Percentiles rank a stretch among this genome's conserved stretches.
Conservation (phyloP, 495 filamentous ascomycete genomes). For the Bacidia gigantensis region DNA sequence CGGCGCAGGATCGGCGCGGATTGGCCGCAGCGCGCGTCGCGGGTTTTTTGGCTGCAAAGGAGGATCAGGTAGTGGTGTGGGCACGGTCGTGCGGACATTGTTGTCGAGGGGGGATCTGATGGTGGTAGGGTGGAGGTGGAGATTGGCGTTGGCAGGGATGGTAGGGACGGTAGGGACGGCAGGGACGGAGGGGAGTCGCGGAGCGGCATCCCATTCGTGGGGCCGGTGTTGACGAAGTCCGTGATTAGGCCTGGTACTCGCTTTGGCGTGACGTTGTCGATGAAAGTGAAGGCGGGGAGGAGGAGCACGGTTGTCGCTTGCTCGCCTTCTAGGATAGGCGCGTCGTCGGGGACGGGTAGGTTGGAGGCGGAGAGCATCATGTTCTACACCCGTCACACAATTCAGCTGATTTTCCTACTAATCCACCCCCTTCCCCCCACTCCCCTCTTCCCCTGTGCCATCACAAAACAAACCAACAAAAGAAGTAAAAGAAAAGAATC, state of each 20-base stretch:
- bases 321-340: conserved; percentile 36
- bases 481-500: background rate
- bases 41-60: conserved; percentile 81
- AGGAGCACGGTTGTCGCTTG: conserved; percentile 68
- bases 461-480: background rate
- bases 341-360: conserved; percentile 58
- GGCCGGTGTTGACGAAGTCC: conserved; percentile 52
- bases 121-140: conserved; percentile 79
- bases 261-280: conserved; percentile 73
- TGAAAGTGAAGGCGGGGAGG: conserved; percentile 72
- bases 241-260: conserved; percentile 59
- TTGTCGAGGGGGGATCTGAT: conserved; percentile 25
- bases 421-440: too few species aligned
- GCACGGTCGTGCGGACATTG: conserved; percentile 50
- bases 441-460: too few species aligned
- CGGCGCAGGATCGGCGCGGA: conserved; percentile 72
- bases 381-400: conserved; percentile 33
- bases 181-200: conserved; percentile 79
- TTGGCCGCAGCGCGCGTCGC: conserved; percentile 90
- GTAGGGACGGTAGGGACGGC: conserved; percentile 76
- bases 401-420: too few species aligned
- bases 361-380: conserved; percentile 92
- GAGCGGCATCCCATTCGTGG: conserved; percentile 68
- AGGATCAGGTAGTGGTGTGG: conserved; percentile 80
- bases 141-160: conserved; percentile 56